A percentile compares a stretch with the other conserved stretches of the same genome.
Conservation (phyloP, 768 basidiomycete species). For the Amanita thiersii region DNA sequence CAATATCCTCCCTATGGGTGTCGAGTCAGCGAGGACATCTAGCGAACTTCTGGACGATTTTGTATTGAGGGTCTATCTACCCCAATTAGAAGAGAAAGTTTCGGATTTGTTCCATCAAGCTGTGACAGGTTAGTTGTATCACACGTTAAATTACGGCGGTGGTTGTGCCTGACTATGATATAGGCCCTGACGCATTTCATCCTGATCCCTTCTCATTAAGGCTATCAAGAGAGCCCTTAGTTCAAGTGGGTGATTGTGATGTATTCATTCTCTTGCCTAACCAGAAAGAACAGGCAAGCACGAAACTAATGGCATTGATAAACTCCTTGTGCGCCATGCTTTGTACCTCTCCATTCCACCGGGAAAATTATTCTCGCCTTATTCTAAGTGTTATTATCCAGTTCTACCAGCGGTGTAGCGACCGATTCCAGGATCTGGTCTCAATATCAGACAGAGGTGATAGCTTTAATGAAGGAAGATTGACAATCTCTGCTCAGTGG, state of each 20-base stretch:
- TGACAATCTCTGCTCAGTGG: slow-evolving; percentile 71
- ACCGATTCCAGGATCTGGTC: slow-evolving; percentile 74
- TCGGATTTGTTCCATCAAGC: slow-evolving; percentile 80
- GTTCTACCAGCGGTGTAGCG: slow-evolving; percentile 91
- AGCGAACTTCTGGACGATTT: slow-evolving; percentile 84
- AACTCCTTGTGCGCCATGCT: slow-evolving; percentile 92
- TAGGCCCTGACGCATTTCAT: slow-evolving; percentile 83
- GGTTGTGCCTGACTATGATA: background rate
- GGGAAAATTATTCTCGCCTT: slow-evolving; percentile 89
- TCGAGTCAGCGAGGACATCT: slow-evolving; percentile 57
- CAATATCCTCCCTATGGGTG: slow-evolving; percentile 63
- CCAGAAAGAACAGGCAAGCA: slow-evolving; percentile 50
- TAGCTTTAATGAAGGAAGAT: slow-evolving; percentile 30
- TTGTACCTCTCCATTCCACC: slow-evolving; percentile 85
- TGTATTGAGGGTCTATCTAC: slow-evolving; percentile 85
- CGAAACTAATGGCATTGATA: slow-evolving; percentile 80
- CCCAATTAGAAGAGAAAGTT: slow-evolving; percentile 93
- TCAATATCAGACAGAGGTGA: slow-evolving; percentile 24
- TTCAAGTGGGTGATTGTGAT: slow-evolving; percentile 49
- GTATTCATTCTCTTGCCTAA: background rate
- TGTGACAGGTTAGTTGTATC: slow-evolving; percentile 48
- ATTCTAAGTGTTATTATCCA: slow-evolving; percentile 93
- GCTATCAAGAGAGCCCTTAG: slow-evolving; percentile 64
- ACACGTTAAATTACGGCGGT: slow-evolving; percentile 2
- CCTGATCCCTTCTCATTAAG: slow-evolving; percentile 62